Evolutionary conservation across 495 filamentous ascomycete genomes (phyloP).

Genomic region (Aspergillus campestris): DNA sequence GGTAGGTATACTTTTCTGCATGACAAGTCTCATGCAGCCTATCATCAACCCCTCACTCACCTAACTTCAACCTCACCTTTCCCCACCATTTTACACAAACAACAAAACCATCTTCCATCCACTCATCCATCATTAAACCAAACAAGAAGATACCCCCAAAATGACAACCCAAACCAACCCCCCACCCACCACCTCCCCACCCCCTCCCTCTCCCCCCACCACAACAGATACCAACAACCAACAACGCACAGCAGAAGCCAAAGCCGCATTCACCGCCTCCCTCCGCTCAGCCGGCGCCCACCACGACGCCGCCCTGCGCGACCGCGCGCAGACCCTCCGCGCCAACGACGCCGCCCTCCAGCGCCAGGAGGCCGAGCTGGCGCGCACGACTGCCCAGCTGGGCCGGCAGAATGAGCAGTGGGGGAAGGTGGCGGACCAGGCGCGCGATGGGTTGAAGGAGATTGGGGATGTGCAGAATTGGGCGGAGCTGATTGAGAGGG

Average conservation of each 20-base stretch:
- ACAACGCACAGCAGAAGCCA: conserved; percentile 55
- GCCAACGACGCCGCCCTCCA: conserved; percentile 59
- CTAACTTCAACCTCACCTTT: too few species aligned
- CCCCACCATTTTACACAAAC: not conserved
- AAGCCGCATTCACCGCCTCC: conserved; percentile 67
- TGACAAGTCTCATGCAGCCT: too few species aligned
- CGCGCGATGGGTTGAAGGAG: conserved; percentile 72
- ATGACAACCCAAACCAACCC: conserved; percentile 5
- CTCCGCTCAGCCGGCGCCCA: conserved; percentile 62
- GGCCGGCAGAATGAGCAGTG: conserved; percentile 63
- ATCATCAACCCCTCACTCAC: too few species aligned
- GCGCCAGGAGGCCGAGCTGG: conserved; percentile 64
- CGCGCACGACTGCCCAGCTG: conserved; percentile 55
- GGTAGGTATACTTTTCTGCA: too few species aligned
- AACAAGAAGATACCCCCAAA: conserved; percentile 1
- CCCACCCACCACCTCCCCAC: conserved; percentile 5
- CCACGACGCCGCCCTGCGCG: conserved; percentile 59
- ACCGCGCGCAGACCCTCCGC: conserved; percentile 69
- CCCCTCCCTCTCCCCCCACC: conserved; percentile 6
- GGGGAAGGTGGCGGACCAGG: conserved; percentile 57
- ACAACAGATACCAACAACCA: too few species aligned
- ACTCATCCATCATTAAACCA: not conserved
- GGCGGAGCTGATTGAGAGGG: conserved; percentile 92
- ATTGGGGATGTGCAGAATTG: conserved; percentile 96
- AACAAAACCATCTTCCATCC: not conserved